Evolutionary conservation across 495 filamentous ascomycete genomes (phyloP).

Genomic region (Lophiostoma macrostomum): DNA sequence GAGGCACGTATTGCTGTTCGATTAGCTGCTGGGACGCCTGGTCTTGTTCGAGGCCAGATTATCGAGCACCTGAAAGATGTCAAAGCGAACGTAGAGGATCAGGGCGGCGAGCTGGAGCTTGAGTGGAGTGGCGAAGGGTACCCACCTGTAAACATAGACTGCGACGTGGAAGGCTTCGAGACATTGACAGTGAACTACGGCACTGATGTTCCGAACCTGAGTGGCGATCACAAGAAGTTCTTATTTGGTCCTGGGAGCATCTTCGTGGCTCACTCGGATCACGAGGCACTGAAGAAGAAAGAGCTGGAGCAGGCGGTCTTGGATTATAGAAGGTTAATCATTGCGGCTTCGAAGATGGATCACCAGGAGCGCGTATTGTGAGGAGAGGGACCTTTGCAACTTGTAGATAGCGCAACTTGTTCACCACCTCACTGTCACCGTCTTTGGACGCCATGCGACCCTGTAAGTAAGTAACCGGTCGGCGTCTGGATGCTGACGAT

Average conservation of each 20-base stretch:
- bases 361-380: conserved; percentile 3
- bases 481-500: too few relatives aligned
- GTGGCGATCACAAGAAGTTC: conserved; percentile 72
- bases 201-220: conserved; percentile 80
- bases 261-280: conserved; percentile 79
- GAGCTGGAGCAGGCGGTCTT: conserved; percentile 53
- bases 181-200: conserved; percentile 83
- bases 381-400: too few relatives aligned
- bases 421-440: too few relatives aligned
- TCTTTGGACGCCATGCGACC: too few relatives aligned
- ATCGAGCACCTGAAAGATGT: conserved; percentile 51
- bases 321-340: conserved; percentile 45
- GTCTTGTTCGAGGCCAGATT: conserved; percentile 54
- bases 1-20: conserved; percentile 64
- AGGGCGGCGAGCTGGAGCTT: conserved; percentile 58
- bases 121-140: conserved; percentile 59
- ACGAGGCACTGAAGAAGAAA: conserved; percentile 70
- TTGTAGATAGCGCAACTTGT: too few relatives aligned
- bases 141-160: conserved; percentile 70
- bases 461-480: too few relatives aligned
- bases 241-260: conserved; percentile 88
- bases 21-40: conserved; percentile 68
- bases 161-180: conserved; percentile 80
- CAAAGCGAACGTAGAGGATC: conserved; percentile 40
- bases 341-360: conserved; percentile 13